Conservation (phyloP, 2,329 filamentous ascomycete genomes). For the Trichoderma sp. region DNA sequence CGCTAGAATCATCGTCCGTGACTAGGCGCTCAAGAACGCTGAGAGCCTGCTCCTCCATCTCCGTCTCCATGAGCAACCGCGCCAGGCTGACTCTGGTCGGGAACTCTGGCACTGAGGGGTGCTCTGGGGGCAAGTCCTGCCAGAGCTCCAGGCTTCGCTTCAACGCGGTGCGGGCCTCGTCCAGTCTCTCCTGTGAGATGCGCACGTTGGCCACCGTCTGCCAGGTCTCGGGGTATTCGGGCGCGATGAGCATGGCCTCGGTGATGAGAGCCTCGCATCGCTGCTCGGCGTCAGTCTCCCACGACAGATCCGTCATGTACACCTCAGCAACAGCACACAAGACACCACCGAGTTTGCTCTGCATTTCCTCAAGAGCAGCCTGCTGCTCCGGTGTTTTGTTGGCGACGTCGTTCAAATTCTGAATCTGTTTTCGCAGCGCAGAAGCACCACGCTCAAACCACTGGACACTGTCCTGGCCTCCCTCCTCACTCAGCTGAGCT, state of each 20-base stretch:
- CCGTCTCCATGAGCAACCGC: constrained; percentile 85
- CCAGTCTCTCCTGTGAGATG: constrained; percentile 78
- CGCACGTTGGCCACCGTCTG: constrained; percentile 93
- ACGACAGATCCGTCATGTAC: constrained; percentile 98
- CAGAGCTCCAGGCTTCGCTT: constrained; percentile 78
- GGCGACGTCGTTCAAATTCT: constrained; percentile 54
- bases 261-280: constrained; percentile 87
- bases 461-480: constrained; percentile 63
- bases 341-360: constrained; percentile 81
- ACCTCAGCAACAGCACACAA: constrained; percentile 93
- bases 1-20: constrained; percentile 86
- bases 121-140: constrained; percentile 73
- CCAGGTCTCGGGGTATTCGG: constrained; percentile 81
- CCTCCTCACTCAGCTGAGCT: constrained; percentile 80
- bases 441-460: constrained; percentile 73
- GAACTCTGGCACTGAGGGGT: constrained; percentile 79
- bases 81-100: constrained; percentile 81
- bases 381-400: constrained; percentile 44
- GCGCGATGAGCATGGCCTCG: constrained; percentile 83
- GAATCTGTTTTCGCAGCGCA: constrained; percentile 71
- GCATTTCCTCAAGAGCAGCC: constrained; percentile 63
- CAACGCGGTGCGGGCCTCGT: constrained; percentile 80
- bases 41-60: constrained; percentile 81
- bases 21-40: constrained; percentile 82
- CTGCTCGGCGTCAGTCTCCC: constrained; percentile 86